Evolutionary conservation across 2,329 filamentous ascomycete species (phyloP), one percentile per base, ranked within the genome.

Genomic region (Ophiostoma himal-ulmi): DNA sequence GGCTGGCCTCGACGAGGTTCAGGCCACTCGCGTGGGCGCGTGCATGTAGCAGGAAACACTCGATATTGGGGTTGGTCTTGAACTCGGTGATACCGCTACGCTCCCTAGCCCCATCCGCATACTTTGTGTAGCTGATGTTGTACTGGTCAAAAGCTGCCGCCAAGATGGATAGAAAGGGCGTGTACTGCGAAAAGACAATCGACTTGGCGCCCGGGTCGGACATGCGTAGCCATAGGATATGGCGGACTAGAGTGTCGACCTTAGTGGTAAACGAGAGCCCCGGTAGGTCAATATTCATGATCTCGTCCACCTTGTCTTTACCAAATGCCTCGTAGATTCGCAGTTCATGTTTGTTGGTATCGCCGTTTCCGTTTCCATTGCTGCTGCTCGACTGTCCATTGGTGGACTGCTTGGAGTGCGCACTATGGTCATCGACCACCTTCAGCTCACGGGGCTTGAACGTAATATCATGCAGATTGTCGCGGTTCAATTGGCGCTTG

Each of bases 1-100:
- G 93, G 67, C 89, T 97, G 5, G 94, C 95, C 75, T 96, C 94
- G 74, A 97, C 91, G 0, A 99, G 85, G 73, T 96, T 98, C 39
- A 99, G 83, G 0, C 95, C 95, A 1, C 91, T 94, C 0, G 92
- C 91, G 77, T 97, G 92, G 0, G 92, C 91, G 74, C 93, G 91
- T 6, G 94, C 94, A 77, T 97, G 93, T 17, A 99, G 85, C 3
- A 98, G 83, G 75, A 99, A 94, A 75, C 91, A 94, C 77, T 97
- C 93, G 6, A 90, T 79, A 2, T 81, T 79, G 1, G 92, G 85
- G 73, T 97, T 89, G 2, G 88, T 83, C 75, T 91, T 92, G 83
- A 98, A 99, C 7, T 81, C 86, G 44, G 88, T 83, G 73, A 94
- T 90, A 11, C 93, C 93, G 71, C 87, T 81, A 14, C 84, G 82